phyloP scores from a whole-genome alignment of 1,284 basidiomycete genomes.

The Filobasidium uniguttulatum region DNA sequence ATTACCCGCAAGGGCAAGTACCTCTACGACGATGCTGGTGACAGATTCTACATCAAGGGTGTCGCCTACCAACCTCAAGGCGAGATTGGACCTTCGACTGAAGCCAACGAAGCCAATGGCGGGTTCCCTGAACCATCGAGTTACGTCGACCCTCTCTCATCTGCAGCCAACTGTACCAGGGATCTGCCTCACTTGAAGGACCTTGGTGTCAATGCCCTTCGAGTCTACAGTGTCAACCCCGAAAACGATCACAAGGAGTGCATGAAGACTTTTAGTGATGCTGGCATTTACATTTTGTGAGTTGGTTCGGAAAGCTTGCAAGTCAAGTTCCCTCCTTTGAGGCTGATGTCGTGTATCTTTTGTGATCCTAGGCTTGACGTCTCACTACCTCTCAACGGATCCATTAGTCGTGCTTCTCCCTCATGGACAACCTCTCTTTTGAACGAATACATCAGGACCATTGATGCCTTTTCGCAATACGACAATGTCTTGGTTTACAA shows the following conservation, averaged over 20 bases:
- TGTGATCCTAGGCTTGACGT: conserved; percentile 50
- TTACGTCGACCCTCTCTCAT: conserved; percentile 55
- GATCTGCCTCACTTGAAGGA: conserved; percentile 61
- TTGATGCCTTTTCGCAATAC: conserved; percentile 65
- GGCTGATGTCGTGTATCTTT: neutral
- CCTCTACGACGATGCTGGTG: conserved; percentile 57
- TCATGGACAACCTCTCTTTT: conserved; percentile 73
- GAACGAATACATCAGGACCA: conserved; percentile 61
- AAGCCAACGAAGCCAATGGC: conserved; percentile 43
- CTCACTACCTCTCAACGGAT: conserved; percentile 68
- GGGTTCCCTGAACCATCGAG: conserved; percentile 54
- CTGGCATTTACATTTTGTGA: conserved; percentile 77
- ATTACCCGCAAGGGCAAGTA: conserved; percentile 45
- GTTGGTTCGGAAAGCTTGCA: no score
- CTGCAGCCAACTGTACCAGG: conserved; percentile 53
- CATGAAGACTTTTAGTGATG: conserved; percentile 60
- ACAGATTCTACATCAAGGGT: conserved; percentile 79
- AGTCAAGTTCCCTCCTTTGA: no score
- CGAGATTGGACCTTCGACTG: conserved; percentile 36
- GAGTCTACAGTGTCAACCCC: conserved; percentile 73
- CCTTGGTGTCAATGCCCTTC: conserved; percentile 47
- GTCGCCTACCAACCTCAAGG: conserved; percentile 82
- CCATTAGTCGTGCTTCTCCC: conserved; percentile 61
- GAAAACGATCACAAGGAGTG: conserved; percentile 70
- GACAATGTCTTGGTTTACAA: conserved; percentile 70